These are phyloP conservation scores for Paramecium tetraurelia DNA, from an alignment of 73 alveolate species.

Conservation along the genomic window DNA sequence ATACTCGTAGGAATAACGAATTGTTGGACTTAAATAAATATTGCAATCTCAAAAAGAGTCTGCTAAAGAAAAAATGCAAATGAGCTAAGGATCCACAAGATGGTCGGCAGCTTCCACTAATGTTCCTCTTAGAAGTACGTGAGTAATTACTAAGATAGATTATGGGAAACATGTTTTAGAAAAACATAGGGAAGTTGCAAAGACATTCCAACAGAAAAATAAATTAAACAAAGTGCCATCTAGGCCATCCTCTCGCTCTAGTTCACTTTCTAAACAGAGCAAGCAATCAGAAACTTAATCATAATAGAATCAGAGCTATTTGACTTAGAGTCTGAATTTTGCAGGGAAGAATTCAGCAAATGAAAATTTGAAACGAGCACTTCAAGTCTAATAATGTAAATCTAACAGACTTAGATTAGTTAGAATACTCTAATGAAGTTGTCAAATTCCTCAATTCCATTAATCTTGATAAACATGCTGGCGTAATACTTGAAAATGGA, in stretches of 20 bases:
- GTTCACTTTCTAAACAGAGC: background rate
- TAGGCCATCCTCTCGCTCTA: background rate
- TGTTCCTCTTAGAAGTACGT: background rate
- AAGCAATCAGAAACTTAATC: background rate
- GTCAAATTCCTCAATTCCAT: background rate
- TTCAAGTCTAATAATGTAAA: background rate
- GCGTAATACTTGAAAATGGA: conserved; percentile 1
- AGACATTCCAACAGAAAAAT: background rate
- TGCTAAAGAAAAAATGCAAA: background rate
- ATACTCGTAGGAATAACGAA: background rate
- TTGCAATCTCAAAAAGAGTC: background rate
- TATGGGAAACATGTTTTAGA: background rate
- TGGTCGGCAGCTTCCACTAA: conserved; percentile 36
- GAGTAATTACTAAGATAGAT: background rate
- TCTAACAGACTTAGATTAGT: background rate
- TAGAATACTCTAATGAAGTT: conserved; percentile 28
- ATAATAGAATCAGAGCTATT: background rate
- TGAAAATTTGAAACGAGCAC: conserved; percentile 14
- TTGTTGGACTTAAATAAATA: background rate
- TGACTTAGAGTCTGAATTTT: background rate
- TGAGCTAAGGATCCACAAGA: conserved; percentile 15
- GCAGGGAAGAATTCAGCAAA: background rate
- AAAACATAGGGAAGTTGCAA: background rate
- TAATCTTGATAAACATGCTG: background rate
- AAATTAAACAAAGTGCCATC: background rate